phyloP scores from a whole-genome alignment of 2,329 filamentous ascomycete genomes.

The Ceratocystis cubensis region DNA sequence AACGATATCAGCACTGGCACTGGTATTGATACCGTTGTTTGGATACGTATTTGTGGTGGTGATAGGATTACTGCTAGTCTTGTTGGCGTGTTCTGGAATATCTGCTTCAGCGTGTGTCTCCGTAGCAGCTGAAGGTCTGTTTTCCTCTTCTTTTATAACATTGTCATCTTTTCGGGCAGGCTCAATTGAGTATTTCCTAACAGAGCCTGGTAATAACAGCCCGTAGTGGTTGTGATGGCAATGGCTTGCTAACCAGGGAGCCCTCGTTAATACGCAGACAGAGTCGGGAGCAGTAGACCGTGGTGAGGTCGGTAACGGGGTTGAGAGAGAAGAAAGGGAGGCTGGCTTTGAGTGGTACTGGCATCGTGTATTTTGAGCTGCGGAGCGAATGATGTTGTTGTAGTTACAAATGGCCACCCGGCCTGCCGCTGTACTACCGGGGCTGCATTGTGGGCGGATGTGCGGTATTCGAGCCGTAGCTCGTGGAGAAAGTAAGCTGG shows the following conservation, averaged over 20 bases:
- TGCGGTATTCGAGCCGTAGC: slow-evolving; percentile 23
- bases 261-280: not conserved
- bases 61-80: not conserved
- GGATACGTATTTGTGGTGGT: not conserved
- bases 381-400: slow-evolving; percentile 5
- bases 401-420: slow-evolving; percentile 19
- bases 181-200: slow-evolving; percentile 5
- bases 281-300: not conserved
- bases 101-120: not conserved
- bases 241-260: not conserved
- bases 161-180: no score
- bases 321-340: not conserved
- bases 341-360: not conserved
- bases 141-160: not conserved
- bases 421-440: slow-evolving; percentile 21
- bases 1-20: not conserved
- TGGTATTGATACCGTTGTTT: not conserved
- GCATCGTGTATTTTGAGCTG: not conserved
- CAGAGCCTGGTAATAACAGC: not conserved
- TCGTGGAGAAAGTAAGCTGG: slow-evolving; percentile 21
- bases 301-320: not conserved
- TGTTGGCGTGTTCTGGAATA: not conserved
- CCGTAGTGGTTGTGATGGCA: not conserved
- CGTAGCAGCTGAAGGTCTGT: not conserved
- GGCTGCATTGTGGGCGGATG: slow-evolving; percentile 21